Percentiles rank a stretch among this genome's conserved stretches.
Conservation (phyloP, 163 green algal genomes). For the Trebouxia gelatinosa region DNA sequence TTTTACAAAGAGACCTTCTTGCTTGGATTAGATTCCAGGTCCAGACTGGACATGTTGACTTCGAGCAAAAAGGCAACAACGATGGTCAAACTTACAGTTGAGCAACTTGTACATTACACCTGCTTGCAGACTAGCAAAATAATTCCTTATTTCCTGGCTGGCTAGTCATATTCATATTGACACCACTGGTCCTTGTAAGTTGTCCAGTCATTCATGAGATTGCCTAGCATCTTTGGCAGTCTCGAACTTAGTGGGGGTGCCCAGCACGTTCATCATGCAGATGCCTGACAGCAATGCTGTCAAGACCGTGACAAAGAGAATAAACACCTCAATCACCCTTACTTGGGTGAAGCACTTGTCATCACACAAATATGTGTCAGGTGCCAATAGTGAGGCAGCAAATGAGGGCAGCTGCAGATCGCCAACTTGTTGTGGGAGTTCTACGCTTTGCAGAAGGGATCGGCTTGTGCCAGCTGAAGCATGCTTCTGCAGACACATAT, state of each 20-base stretch:
- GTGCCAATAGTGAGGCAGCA: neutral
- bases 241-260: conserved; percentile 40
- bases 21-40: no score
- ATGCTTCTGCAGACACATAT: neutral
- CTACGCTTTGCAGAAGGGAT: neutral
- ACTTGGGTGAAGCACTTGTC: conserved; percentile 35
- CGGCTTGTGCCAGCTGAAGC: neutral
- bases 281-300: conserved; percentile 30
- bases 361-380: conserved; percentile 12
- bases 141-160: neutral
- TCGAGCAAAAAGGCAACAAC: neutral
- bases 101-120: neutral
- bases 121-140: neutral
- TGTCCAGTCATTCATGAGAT: no score
- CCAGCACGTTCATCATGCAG: conserved; percentile 35
- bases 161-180: neutral
- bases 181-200: no score
- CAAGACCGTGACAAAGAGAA: conserved; percentile 34
- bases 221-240: conserved; percentile 30
- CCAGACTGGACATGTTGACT: neutral
- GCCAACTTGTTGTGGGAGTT: neutral
- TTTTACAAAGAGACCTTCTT: no score
- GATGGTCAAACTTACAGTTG: neutral
- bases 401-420: neutral
- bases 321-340: conserved; percentile 33